These are phyloP conservation scores for Eimeria acervulina DNA, from an alignment of 169 alveolate genomes.

Conservation along the genomic window DNA sequence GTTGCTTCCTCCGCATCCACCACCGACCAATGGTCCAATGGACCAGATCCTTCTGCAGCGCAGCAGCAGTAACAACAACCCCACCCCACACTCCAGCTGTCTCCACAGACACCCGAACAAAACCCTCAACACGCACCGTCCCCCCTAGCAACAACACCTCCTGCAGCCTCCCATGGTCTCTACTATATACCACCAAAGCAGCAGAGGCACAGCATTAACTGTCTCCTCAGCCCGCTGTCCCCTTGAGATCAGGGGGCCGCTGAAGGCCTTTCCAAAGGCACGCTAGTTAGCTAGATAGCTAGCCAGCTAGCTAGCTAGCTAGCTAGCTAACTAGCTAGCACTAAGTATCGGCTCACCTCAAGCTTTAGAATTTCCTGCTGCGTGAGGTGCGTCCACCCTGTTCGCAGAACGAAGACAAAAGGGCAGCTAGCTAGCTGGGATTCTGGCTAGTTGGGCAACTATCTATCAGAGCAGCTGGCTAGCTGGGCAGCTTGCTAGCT, in stretches of 20 bases:
- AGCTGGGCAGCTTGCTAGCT: too few relatives aligned
- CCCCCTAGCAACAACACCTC: not conserved
- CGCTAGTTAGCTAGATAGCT: not conserved
- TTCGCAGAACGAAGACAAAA: not conserved
- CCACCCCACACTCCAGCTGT: too few relatives aligned
- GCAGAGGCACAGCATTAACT: not conserved
- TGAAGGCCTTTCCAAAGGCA: too few relatives aligned
- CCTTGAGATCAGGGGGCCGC: too few relatives aligned
- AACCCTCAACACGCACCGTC: too few relatives aligned
- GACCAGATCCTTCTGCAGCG: conserved; percentile 40
- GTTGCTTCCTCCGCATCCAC: conserved; percentile 49
- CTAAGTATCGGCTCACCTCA: not conserved
- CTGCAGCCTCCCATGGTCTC: too few relatives aligned
- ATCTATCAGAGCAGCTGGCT: not conserved
- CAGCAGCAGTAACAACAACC: not conserved
- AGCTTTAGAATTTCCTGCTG: conserved; percentile 21
- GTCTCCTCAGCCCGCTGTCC: not conserved
- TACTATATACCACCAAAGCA: too few relatives aligned
- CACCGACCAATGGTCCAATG: conserved; percentile 60
- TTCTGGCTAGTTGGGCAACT: too few relatives aligned
- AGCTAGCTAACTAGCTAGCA: conserved; percentile 6
- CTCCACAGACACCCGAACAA: not conserved
- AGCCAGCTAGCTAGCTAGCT: not conserved
- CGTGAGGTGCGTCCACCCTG: conserved; percentile 31
- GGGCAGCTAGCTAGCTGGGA: not conserved